A percentile compares a stretch with the other conserved stretches of the same genome.
These are phyloP conservation scores for Ganoderma resinaceum DNA, from an alignment of 1,284 basidiomycete genomes.

Conservation along the genomic window DNA sequence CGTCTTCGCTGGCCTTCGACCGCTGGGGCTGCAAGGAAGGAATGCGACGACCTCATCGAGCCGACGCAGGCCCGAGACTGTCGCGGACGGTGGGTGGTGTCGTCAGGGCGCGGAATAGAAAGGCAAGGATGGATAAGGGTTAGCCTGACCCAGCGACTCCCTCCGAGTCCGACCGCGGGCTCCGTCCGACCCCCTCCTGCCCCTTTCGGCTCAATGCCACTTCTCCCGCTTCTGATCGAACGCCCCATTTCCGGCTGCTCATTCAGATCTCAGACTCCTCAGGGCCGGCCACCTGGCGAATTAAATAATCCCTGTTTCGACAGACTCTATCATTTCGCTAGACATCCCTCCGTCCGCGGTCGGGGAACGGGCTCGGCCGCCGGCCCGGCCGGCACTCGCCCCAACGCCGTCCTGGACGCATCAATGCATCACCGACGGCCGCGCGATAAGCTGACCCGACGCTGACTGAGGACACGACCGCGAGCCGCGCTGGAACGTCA, in stretches of 20 bases:
- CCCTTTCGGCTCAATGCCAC: slow-evolving; percentile 12
- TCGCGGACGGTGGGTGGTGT: neutral
- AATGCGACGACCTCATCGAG: neutral
- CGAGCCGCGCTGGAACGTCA: slow-evolving; percentile 12
- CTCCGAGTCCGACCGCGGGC: slow-evolving; percentile 16
- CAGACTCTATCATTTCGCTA: neutral
- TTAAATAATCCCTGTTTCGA: neutral
- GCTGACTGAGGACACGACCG: neutral
- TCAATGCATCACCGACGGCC: neutral
- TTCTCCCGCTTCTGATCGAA: slow-evolving; percentile 19
- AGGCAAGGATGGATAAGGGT: slow-evolving; percentile 23
- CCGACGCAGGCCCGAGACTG: neutral
- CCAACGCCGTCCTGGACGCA: neutral
- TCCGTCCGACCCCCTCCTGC: slow-evolving; percentile 24
- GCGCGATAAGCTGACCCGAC: neutral
- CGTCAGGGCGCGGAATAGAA: slow-evolving; percentile 19
- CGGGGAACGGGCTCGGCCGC: neutral
- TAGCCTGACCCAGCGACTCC: neutral
- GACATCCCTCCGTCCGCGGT: neutral
- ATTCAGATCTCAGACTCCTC: neutral
- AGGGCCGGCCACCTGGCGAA: neutral
- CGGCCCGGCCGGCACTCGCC: neutral
- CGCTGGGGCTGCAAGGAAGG: slow-evolving; percentile 8
- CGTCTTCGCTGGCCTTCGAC: neutral
- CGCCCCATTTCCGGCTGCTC: neutral